Base-by-base conservation (phyloP, 2,329 filamentous ascomycete genomes). In the Rhynchosporium secalis region DNA sequence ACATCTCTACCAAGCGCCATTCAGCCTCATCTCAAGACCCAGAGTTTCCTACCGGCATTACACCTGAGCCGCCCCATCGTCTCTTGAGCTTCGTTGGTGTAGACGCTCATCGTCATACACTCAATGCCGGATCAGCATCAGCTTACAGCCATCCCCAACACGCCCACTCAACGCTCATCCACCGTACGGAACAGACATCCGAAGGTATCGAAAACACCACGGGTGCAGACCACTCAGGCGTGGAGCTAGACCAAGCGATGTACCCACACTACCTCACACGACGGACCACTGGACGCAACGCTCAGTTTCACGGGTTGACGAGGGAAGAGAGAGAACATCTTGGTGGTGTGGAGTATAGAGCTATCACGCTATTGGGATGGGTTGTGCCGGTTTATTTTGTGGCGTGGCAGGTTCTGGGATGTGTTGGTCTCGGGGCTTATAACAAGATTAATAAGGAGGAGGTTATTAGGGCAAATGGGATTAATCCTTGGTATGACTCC, bases 321-420 rank as follows among this genome's bases (percentile, higher is more conserved):
- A 76, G 77, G 26, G 78, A 80, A 13, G 82, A 87, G 68, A 79
- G 83, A 41, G 81, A 85, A 58, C 76, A 80, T 33, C 76, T 89
- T 0, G 86, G 86, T 31, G 85, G 86, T 0, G 83, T 81, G 61
- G 86, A 89, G 72, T 88, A 89, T 70, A 80, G 83, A 47, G 86
- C 86, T 15, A 78, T 89, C 26, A 79, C 79, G 54, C 73, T 89
- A 4, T 77, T 90, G 1, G 79, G 83, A 2, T 77, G 83, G 67
- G 71, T 86, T 26, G 85, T 90, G 5, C 85, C 85, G 0, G 64
- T 83, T 5, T 90, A 90, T 70, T 86, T 82, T 31, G 71, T 83
- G 36, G 64, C 78, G 2, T 88, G 83, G 79, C 86, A 89, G 70
- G 61, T 87, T 2, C 72, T 88, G 3, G 83, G 83, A 1, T 80